Conservation (phyloP, 1,284 basidiomycete genomes). For the Exsudoporus floridanus region DNA sequence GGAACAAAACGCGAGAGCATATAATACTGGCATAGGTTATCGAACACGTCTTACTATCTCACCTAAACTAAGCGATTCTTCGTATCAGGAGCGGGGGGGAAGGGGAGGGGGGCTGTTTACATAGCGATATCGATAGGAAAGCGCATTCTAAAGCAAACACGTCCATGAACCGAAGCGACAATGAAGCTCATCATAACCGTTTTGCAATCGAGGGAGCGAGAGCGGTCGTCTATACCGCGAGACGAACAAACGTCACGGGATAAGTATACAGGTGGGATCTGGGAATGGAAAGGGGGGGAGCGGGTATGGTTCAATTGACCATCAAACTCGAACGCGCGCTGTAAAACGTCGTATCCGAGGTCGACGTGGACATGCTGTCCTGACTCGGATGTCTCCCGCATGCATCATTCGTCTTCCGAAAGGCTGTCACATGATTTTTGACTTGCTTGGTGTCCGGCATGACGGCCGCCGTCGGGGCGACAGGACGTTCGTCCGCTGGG, state of each 20-base stretch:
- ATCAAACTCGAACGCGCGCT: conserved; percentile 33
- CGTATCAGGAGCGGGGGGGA: not conserved
- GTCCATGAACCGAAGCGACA: conserved; percentile 2
- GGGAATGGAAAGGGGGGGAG: not conserved
- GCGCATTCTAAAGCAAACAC: conserved; percentile 7
- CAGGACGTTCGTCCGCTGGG: not conserved
- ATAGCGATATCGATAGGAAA: conserved; percentile 2
- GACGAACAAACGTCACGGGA: not conserved
- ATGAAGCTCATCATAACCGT: conserved; percentile 8
- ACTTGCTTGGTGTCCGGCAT: not conserved
- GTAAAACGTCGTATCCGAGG: conserved; percentile 29
- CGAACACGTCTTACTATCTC: conserved; percentile 7
- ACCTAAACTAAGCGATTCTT: not conserved
- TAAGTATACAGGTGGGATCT: no score
- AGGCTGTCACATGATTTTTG: conserved; percentile 18
- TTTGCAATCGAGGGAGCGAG: not conserved
- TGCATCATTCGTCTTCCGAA: conserved; percentile 11
- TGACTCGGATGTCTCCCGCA: conserved; percentile 23
- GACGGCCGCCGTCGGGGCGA: not conserved
- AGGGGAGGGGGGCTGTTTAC: not conserved
- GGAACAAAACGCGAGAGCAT: conserved; percentile 2
- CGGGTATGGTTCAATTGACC: conserved; percentile 6
- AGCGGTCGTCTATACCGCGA: not conserved
- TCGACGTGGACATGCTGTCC: conserved; percentile 29
- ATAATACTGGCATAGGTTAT: conserved; percentile 2